Conservation (phyloP, 2,329 filamentous ascomycete species). For the Coccinonectria pachysandricola region DNA sequence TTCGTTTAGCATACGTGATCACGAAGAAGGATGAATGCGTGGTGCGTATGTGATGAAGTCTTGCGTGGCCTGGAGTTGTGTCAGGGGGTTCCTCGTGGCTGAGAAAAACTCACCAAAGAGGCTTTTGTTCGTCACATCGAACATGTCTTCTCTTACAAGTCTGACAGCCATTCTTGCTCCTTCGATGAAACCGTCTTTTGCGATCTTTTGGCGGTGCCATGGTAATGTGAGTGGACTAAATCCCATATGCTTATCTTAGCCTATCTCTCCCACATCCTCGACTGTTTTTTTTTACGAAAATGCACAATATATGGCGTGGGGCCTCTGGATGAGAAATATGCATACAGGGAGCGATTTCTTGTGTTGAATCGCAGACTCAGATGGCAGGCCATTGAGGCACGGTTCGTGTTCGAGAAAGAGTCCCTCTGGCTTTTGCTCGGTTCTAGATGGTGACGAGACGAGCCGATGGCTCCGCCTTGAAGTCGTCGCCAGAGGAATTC, state of each 20-base stretch:
- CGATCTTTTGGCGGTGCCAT: conserved; percentile 27
- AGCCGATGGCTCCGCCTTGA: too few relatives aligned
- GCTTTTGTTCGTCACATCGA: conserved; percentile 35
- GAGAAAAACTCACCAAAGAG: conserved; percentile 30
- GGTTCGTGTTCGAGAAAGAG: too few relatives aligned
- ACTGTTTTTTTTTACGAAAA: conserved; percentile 8
- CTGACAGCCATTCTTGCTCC: conserved; percentile 27
- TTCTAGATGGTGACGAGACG: too few relatives aligned
- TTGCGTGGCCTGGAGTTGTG: conserved; percentile 1
- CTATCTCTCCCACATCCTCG: conserved; percentile 13
- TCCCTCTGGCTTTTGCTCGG: too few relatives aligned
- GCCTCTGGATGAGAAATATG: conserved; percentile 17
- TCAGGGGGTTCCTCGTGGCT: not conserved
- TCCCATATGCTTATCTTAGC: conserved; percentile 5
- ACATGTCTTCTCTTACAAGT: conserved; percentile 33
- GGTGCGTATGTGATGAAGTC: conserved; percentile 9
- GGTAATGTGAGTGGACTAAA: conserved; percentile 9
- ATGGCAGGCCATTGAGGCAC: conserved; percentile 14
- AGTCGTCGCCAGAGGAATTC: too few relatives aligned
- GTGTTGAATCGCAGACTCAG: conserved; percentile 13
- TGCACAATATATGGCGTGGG: conserved; percentile 12
- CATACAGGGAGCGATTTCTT: conserved; percentile 10
- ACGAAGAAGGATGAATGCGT: conserved; percentile 5
- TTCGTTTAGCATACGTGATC: conserved; percentile 5
- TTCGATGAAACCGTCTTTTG: conserved; percentile 27